These are phyloP conservation scores for Penicillium angulare DNA, from an alignment of 495 filamentous ascomycete species.

Conservation along the genomic window DNA sequence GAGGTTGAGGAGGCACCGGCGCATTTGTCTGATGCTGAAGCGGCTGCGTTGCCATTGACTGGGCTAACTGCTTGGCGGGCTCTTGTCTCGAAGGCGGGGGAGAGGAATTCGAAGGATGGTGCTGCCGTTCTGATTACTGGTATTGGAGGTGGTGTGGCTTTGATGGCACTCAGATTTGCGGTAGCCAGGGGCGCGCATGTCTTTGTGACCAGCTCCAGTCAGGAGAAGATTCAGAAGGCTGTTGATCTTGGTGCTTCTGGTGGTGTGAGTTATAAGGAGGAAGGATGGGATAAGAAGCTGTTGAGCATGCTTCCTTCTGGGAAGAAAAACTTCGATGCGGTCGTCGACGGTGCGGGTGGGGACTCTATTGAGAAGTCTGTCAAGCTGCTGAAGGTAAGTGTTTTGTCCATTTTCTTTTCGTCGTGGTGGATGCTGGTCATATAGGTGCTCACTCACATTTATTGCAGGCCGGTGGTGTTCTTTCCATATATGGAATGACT, in stretches of 20 bases:
- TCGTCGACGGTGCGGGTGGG: slow-evolving; percentile 77
- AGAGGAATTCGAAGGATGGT: slow-evolving; percentile 52
- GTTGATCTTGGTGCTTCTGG: slow-evolving; percentile 63
- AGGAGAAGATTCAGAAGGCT: slow-evolving; percentile 65
- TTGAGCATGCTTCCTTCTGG: slow-evolving; percentile 49
- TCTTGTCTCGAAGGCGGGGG: slow-evolving; percentile 65
- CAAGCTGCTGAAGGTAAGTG: slow-evolving; percentile 55
- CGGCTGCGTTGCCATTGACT: slow-evolving; percentile 75
- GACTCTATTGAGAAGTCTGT: slow-evolving; percentile 60
- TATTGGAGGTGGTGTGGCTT: slow-evolving; percentile 77
- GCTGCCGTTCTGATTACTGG: slow-evolving; percentile 71
- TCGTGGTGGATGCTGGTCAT: neutral
- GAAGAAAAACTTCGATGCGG: slow-evolving; percentile 62
- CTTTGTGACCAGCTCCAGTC: slow-evolving; percentile 64
- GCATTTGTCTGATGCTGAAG: slow-evolving; percentile 69
- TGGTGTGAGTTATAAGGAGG: slow-evolving; percentile 65
- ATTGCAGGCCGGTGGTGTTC: slow-evolving; percentile 57
- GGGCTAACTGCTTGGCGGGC: slow-evolving; percentile 89
- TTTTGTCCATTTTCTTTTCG: neutral
- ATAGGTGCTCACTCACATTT: neutral
- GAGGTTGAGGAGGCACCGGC: slow-evolving; percentile 74
- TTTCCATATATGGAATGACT: slow-evolving; percentile 78
- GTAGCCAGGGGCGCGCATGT: slow-evolving; percentile 63
- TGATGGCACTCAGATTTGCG: slow-evolving; percentile 68
- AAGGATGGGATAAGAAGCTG: slow-evolving; percentile 69